Base-by-base conservation (phyloP, 2,329 filamentous ascomycete species). In the Dactylellina cionopaga region DNA sequence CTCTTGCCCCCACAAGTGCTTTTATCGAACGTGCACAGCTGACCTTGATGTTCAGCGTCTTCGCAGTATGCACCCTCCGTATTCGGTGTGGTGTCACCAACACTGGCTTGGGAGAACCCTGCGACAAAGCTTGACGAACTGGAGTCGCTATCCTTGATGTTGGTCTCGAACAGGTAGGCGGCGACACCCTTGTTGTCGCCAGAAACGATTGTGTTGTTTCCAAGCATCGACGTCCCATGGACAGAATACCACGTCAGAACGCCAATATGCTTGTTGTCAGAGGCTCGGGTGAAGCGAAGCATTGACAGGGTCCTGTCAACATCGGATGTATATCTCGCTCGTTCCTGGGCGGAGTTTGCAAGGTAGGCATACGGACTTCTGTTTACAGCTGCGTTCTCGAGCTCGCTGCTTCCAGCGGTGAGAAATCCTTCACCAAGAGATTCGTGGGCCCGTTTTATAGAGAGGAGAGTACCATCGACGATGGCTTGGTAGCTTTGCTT, bases 171-270 rank as follows among this genome's bases (percentile, higher is more conserved):
- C 10, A 96, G 83, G 78, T 90, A 90, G 0, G 93, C 91, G 1
- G 94, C 93, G 5, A 96, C 92, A 10, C 94, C 94, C 81, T 98
- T 98, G 83, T 98, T 98, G 80, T 98, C 94, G n/a, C 92, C 94
- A 1, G 92, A 89, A 54, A 95, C 87, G 11, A 96, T 84, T 0
- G 92, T 97, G 81, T 96, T 96, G 81, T 97, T 97, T 60, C 91
- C 90, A 22, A 93, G 87, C 80, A 97, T 87, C 0, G 92, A 96
- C 0, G 94, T 98, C 47, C 93, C 93, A 79, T 98, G 94, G 0
- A 93, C 91, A 1, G 94, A 88, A 79, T 94, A 96, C 91, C 93
- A 98, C 13, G 92, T 95, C 66, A 98, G 81, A 0, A 96, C 68
- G n/a, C 68, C 83, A 41, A 92, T 87, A 65, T 89, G 89, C 81